Conservation (phyloP, 2,329 filamentous ascomycete species). For the Biscogniauxia mediterranea region DNA sequence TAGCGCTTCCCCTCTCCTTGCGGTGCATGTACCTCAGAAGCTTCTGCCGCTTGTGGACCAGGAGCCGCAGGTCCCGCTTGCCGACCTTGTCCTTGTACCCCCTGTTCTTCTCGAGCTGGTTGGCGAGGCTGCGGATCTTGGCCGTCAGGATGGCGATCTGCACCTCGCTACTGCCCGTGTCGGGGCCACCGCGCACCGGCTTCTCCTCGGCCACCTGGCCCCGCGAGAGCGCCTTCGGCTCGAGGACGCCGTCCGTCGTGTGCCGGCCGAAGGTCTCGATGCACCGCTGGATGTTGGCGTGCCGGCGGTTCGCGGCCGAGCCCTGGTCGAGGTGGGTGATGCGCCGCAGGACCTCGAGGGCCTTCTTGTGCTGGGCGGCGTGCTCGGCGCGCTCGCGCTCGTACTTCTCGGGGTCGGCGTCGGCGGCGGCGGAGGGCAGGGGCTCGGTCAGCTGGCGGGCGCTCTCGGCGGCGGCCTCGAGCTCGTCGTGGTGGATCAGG, state of each 20-base stretch:
- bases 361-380: conserved; percentile 60
- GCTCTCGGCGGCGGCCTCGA: conserved; percentile 63
- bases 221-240: conserved; percentile 54
- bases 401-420: conserved; percentile 40
- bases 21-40: conserved; percentile 80
- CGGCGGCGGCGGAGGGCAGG: conserved; percentile 33
- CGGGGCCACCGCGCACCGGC: conserved; percentile 70
- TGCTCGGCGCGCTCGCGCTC: conserved; percentile 41
- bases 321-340: conserved; percentile 78
- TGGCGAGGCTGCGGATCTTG: conserved; percentile 81
- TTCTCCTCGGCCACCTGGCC: conserved; percentile 41
- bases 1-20: conserved; percentile 86
- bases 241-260: conserved; percentile 72
- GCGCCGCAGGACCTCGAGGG: conserved; percentile 71
- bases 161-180: conserved; percentile 96
- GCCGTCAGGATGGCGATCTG: conserved; percentile 93
- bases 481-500: conserved; percentile 65
- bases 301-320: conserved; percentile 73
- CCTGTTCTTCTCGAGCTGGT: conserved; percentile 63
- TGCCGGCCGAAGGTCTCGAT: conserved; percentile 88
- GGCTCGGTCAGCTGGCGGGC: conserved; percentile 69
- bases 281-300: conserved; percentile 81
- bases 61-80: conserved; percentile 80
- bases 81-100: conserved; percentile 89
- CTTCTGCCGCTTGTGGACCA: conserved; percentile 89